Percentiles rank a stretch among this genome's conserved stretches.
phyloP scores from a whole-genome alignment of 1,284 basidiomycete species.

The Cutaneotrichosporon sp. region DNA sequence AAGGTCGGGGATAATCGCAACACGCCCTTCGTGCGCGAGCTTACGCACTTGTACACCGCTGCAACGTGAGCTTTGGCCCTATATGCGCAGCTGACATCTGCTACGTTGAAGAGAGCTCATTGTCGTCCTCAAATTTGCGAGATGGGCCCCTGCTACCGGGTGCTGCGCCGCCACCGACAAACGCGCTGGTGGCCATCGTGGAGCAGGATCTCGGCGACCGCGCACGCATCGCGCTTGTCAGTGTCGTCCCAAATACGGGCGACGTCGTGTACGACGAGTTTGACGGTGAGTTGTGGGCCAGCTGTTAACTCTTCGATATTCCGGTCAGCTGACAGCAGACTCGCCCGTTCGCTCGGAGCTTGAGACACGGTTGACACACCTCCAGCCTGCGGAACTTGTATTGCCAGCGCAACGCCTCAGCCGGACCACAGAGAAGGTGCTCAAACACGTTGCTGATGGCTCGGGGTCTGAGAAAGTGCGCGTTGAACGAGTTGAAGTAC shows the following conservation, averaged over 20 bases:
- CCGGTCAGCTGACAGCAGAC: slow-evolving; percentile 54
- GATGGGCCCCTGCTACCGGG: slow-evolving; percentile 37
- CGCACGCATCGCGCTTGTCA: slow-evolving; percentile 67
- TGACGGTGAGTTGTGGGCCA: slow-evolving; percentile 56
- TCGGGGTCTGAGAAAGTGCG: slow-evolving; percentile 46
- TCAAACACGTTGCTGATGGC: slow-evolving; percentile 61
- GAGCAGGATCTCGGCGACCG: slow-evolving; percentile 61
- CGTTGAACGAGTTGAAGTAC: slow-evolving; percentile 60
- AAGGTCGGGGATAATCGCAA: slow-evolving; percentile 79
- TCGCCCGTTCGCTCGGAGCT: slow-evolving; percentile 78
- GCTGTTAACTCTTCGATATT: too few species aligned
- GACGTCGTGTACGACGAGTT: slow-evolving; percentile 91
- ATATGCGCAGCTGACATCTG: slow-evolving; percentile 14
- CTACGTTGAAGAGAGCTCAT: slow-evolving; percentile 45
- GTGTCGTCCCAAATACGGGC: slow-evolving; percentile 79
- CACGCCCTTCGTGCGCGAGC: slow-evolving; percentile 71
- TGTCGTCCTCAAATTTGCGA: slow-evolving; percentile 31
- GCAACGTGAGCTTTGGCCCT: slow-evolving; percentile 62
- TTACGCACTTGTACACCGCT: slow-evolving; percentile 80
- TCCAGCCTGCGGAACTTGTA: slow-evolving; percentile 76
- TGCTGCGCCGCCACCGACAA: slow-evolving; percentile 37
- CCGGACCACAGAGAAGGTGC: slow-evolving; percentile 68
- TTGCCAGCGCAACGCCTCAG: slow-evolving; percentile 62
- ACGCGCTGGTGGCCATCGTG: slow-evolving; percentile 54
- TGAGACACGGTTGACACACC: slow-evolving; percentile 73